Evolutionary conservation across 192 early-diverging fungal genomes (phyloP), one percentile per base, ranked within the genome.

Genomic region (Backusella mclennaniae): DNA sequence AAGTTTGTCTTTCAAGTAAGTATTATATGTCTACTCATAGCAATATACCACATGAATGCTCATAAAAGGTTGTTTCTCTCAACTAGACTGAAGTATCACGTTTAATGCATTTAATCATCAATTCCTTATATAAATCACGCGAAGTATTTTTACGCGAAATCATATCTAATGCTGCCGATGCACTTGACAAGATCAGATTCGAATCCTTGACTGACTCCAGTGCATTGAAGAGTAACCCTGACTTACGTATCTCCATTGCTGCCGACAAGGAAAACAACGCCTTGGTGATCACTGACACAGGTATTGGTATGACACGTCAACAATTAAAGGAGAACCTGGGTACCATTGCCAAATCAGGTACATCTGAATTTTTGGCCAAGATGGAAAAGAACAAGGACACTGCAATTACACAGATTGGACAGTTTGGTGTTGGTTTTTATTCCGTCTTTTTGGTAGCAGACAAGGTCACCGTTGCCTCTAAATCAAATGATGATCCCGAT

Each of bases 401-500:
- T 44, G 92, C 90, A 41, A 87, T 88, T 82, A 88, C 89, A 35
- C 86, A 98, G 74, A 97, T 98, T 74, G 98, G 98, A 53, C 96
- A 99, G 86, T 99, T 99, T 84, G 98, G 98, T 91, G 97, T 99
- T 35, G 97, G 98, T 38, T 99, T 99, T 86, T 99, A 99, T 88
- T 97, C 96, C 35, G 96, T 95, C 17, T 99, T 96, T 82, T 87
- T 97, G 84, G 95, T 96, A 17, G 97, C 97, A 35, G 97, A 99
- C 86, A 92, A 91, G 83, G 97, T 99, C 38, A 88, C 91, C 7
- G 97, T 99, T 17, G 91, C 93, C 35, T 92, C 91, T 68, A 98
- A 98, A 85, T 89, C 92, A 76, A 97, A 98, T 69, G 90, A 92
- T 35, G 92, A 90, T 35, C 76, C 75, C 76, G 88, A 91, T 73